Evolutionary conservation across 1,284 basidiomycete species (phyloP).

Genomic region (Hypsizygus ulmarius): DNA sequence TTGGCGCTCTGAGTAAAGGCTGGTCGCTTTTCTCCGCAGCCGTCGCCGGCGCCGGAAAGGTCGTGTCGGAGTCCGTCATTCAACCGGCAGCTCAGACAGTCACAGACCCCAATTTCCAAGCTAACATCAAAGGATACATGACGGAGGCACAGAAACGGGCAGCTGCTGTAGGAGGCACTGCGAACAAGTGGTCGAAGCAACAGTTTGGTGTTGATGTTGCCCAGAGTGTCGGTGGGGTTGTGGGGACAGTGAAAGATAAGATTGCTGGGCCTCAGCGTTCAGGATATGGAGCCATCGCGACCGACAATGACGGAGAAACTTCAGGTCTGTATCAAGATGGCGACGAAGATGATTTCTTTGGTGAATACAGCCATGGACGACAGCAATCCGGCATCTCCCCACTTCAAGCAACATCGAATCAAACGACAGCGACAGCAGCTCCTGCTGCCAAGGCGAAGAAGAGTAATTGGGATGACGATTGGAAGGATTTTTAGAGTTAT

Average conservation of each 20-base stretch:
- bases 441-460: constrained; percentile 33
- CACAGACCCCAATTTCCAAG: constrained; percentile 73
- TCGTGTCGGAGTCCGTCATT: constrained; percentile 76
- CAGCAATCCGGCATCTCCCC: constrained; percentile 19
- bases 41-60: constrained; percentile 68
- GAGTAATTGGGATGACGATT: constrained; percentile 70
- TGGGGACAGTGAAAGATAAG: constrained; percentile 53
- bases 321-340: constrained; percentile 56
- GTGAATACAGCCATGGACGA: constrained; percentile 41
- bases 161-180: constrained; percentile 52
- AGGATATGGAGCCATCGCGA: constrained; percentile 55
- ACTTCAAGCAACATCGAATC: constrained; percentile 12
- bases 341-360: constrained; percentile 57
- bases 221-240: constrained; percentile 59
- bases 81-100: constrained; percentile 79
- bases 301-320: constrained; percentile 47
- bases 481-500: constrained; percentile 67
- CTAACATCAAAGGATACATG: constrained; percentile 68
- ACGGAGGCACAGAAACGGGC: constrained; percentile 65
- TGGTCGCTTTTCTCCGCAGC: constrained; percentile 82
- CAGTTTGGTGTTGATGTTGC: constrained; percentile 81
- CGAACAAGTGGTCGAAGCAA: constrained; percentile 70
- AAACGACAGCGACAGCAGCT: constrained; percentile 20
- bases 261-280: constrained; percentile 43
- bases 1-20: constrained; percentile 76